phyloP scores from a whole-genome alignment of 345 rosid species.

The Litchi chinensis region DNA sequence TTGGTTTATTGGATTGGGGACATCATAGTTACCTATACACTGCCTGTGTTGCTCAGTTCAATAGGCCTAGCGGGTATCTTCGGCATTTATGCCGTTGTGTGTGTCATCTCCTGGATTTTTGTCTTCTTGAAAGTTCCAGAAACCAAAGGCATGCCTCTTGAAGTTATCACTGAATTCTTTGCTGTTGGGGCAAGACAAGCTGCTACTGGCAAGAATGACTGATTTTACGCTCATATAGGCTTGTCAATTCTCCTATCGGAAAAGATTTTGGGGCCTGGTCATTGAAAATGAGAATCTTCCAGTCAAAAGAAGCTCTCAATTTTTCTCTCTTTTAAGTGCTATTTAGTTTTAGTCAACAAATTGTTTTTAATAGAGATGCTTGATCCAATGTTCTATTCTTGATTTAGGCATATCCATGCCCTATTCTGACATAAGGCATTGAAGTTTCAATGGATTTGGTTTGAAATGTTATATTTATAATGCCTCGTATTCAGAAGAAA shows the following conservation, averaged over 20 bases:
- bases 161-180: slow-evolving; percentile 95
- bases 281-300: slow-evolving; percentile 16
- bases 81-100: slow-evolving; percentile 75
- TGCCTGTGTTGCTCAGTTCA: slow-evolving; percentile 81
- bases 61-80: slow-evolving; percentile 80
- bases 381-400: background rate
- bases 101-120: slow-evolving; percentile 78
- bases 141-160: slow-evolving; percentile 98
- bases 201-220: slow-evolving; percentile 43
- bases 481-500: background rate
- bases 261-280: slow-evolving; percentile 14
- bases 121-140: slow-evolving; percentile 94
- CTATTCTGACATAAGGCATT: background rate
- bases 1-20: slow-evolving; percentile 82
- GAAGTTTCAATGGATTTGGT: background rate
- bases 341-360: background rate
- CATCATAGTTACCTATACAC: slow-evolving; percentile 86
- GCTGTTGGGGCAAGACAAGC: slow-evolving; percentile 82
- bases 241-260: background rate
- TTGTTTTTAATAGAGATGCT: slow-evolving; percentile 1
- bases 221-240: slow-evolving; percentile 9
- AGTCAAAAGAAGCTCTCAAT: background rate
- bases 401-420: background rate
- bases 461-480: background rate
- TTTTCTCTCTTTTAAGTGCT: background rate